Percentiles rank a stretch among this genome's conserved stretches.
Conservation (phyloP, 805 yeast genomes). For the Candida coquimbonensis region DNA sequence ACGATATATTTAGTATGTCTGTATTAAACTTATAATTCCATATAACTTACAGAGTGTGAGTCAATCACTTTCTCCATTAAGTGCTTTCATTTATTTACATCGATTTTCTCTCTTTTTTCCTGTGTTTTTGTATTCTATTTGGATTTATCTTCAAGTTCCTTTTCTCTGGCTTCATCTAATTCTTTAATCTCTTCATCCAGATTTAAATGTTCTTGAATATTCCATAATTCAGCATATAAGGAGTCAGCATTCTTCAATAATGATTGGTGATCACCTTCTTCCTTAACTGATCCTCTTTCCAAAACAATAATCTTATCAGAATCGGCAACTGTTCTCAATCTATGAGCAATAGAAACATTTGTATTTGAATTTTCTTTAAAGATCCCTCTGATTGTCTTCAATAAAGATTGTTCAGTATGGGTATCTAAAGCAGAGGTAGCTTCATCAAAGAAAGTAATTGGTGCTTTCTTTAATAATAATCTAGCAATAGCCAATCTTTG, state of each 20-base stretch:
- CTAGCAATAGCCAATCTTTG: conserved; percentile 93
- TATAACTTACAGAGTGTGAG: neutral
- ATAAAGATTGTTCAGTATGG: conserved; percentile 82
- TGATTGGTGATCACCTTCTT: conserved; percentile 76
- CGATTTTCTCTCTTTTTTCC: too few species aligned
- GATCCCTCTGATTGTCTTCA: conserved; percentile 64
- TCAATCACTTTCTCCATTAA: neutral
- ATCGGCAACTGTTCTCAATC: conserved; percentile 90
- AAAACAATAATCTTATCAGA: conserved; percentile 89
- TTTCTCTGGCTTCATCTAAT: conserved; percentile 3
- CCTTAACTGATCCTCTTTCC: conserved; percentile 69
- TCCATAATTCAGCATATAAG: conserved; percentile 79
- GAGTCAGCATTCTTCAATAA: conserved; percentile 50
- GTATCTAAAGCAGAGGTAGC: conserved; percentile 97
- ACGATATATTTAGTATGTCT: too few species aligned
- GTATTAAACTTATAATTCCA: neutral
- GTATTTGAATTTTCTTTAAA: conserved; percentile 58
- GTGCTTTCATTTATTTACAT: too few species aligned
- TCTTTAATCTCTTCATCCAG: conserved; percentile 27
- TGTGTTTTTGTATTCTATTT: too few species aligned
- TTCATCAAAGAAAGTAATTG: conserved; percentile 92
- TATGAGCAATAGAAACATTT: conserved; percentile 86
- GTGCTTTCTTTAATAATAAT: conserved; percentile 75
- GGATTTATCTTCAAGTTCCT: conserved; percentile 1
- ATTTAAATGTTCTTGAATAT: conserved; percentile 78